A percentile compares a stretch with the other conserved stretches of the same genome.
These are phyloP conservation scores for Blastocystis sp. DNA, from an alignment of 352 stramenopile species.

Conservation along the genomic window DNA sequence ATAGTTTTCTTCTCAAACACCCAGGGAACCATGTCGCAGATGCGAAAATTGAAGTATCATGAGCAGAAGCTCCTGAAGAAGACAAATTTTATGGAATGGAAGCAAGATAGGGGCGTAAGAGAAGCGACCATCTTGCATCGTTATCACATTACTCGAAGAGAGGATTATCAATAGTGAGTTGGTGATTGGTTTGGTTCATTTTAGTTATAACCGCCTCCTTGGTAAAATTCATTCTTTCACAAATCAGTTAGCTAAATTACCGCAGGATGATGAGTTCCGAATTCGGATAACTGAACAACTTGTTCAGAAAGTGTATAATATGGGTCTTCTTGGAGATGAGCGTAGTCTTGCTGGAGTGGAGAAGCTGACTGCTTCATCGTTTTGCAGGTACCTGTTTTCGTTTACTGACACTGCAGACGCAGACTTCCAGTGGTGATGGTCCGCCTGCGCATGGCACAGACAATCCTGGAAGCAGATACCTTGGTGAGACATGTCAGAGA, in stretches of 20 bases:
- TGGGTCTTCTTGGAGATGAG: constrained; percentile 90
- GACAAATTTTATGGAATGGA: constrained; percentile 96
- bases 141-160: constrained; percentile 93
- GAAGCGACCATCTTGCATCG: constrained; percentile 92
- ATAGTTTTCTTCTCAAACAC: not conserved
- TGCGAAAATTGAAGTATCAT: constrained; percentile 86
- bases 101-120: constrained; percentile 92
- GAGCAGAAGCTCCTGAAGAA: constrained; percentile 98
- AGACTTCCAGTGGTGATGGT: constrained; percentile 96
- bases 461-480: constrained; percentile 88
- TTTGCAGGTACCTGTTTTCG: constrained; percentile 66
- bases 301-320: constrained; percentile 92
- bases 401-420: constrained; percentile 73
- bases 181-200: not conserved
- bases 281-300: constrained; percentile 91
- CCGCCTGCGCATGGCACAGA: constrained; percentile 96
- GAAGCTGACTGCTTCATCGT: constrained; percentile 86
- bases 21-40: constrained; percentile 63
- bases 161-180: constrained; percentile 87
- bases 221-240: constrained; percentile 87
- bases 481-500: constrained; percentile 83
- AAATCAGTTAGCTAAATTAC: constrained; percentile 86
- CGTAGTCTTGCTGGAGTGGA: constrained; percentile 92
- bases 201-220: constrained; percentile 88
- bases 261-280: constrained; percentile 85